Evolutionary conservation across 176 grass and related monocot genomes (phyloP).

Genomic region (Metroxylon sagu): DNA sequence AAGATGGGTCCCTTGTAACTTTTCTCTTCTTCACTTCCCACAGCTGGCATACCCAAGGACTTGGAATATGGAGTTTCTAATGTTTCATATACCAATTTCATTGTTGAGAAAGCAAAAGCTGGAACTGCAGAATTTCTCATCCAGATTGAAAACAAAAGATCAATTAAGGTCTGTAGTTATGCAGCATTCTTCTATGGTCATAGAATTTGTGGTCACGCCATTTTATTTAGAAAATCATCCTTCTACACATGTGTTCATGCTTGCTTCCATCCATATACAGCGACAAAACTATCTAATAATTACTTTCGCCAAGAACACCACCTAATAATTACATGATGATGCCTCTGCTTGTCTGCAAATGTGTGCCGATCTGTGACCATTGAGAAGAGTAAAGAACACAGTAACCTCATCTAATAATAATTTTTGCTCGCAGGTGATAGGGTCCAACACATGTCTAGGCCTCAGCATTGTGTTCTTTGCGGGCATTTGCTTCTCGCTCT

Average conservation of each 20-base stretch:
- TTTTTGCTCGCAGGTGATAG: conserved; percentile 14
- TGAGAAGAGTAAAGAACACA: too few species aligned
- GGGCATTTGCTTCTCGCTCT: conserved; percentile 82
- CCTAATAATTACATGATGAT: too few species aligned
- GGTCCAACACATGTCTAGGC: conserved; percentile 56
- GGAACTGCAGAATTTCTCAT: conserved; percentile 85
- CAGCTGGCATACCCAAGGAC: conserved; percentile 35
- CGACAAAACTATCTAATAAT: too few species aligned
- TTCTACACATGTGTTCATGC: too few species aligned
- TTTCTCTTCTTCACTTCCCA: conserved; percentile 8
- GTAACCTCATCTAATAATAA: neutral
- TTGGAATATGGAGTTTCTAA: conserved; percentile 42
- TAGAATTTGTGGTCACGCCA: too few species aligned
- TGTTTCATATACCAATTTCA: conserved; percentile 3
- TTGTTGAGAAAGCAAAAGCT: conserved; percentile 44
- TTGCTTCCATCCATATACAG: too few species aligned
- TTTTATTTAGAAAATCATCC: too few species aligned
- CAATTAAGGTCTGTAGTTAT: conserved; percentile 55
- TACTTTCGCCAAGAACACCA: too few species aligned
- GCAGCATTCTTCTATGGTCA: too few species aligned
- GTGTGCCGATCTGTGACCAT: too few species aligned
- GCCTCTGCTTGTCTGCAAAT: too few species aligned
- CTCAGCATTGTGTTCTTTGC: conserved; percentile 87
- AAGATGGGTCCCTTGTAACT: neutral
- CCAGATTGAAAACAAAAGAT: conserved; percentile 63